Conservation (phyloP, 176 grass and related monocot species). For the Paspalum vaginatum region DNA sequence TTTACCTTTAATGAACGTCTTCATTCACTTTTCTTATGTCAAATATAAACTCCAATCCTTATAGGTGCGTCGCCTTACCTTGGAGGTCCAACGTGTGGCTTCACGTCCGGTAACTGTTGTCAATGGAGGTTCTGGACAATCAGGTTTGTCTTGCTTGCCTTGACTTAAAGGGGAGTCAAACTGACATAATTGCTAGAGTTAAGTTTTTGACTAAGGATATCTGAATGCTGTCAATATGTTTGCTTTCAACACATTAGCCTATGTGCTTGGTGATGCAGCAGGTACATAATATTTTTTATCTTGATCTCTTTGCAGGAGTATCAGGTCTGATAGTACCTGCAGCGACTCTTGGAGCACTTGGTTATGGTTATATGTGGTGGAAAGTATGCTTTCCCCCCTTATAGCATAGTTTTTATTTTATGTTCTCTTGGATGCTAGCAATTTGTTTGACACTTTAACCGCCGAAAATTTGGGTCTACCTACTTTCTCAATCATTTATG, state of each 20-base stretch:
- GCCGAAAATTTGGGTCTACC: not conserved
- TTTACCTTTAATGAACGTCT: slow-evolving; percentile 16
- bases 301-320: slow-evolving; percentile 54
- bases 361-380: slow-evolving; percentile 99
- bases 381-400: slow-evolving; percentile 61
- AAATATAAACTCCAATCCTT: slow-evolving; percentile 26
- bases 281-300: slow-evolving; percentile 3
- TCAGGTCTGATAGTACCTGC: slow-evolving; percentile 84
- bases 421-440: slow-evolving; percentile 31
- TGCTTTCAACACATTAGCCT: slow-evolving; percentile 2
- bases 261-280: slow-evolving; percentile 29
- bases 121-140: slow-evolving; percentile 67
- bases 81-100: slow-evolving; percentile 67
- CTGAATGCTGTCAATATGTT: not conserved
- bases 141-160: slow-evolving; percentile 59
- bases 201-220: not conserved
- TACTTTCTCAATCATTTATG: slow-evolving; percentile 15
- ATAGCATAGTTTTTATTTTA: slow-evolving; percentile 33
- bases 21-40: slow-evolving; percentile 36
- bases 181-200: slow-evolving; percentile 1
- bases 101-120: slow-evolving; percentile 71
- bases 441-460: slow-evolving; percentile 3
- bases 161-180: not conserved
- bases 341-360: slow-evolving; percentile 84
- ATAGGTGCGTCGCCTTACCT: slow-evolving; percentile 69